Evolutionary conservation across 2,329 filamentous ascomycete species (phyloP).

Genomic region (Metarhizium humberi): DNA sequence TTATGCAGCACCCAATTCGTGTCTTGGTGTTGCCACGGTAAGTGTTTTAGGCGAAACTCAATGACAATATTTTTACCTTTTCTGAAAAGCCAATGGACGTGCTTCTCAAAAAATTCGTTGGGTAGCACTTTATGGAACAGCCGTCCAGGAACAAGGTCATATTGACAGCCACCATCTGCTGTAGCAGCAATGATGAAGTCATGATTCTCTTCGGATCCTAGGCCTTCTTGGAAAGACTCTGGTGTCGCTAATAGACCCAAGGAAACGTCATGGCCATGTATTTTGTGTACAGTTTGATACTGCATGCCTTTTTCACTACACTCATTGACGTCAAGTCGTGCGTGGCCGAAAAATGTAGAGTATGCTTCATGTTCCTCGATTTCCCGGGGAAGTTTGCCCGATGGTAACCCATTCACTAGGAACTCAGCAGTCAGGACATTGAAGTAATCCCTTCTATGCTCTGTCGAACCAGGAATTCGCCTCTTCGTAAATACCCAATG

Average conservation of each 20-base stretch:
- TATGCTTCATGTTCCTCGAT: slow-evolving; percentile 35
- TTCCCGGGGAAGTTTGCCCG: slow-evolving; percentile 33
- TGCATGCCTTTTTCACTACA: slow-evolving; percentile 26
- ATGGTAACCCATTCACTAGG: slow-evolving; percentile 39
- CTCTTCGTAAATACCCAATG: background rate
- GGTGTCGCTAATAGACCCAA: slow-evolving; percentile 14
- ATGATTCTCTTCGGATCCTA: background rate
- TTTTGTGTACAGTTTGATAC: slow-evolving; percentile 26
- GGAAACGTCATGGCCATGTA: slow-evolving; percentile 22
- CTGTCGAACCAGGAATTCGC: background rate
- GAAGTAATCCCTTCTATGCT: slow-evolving; percentile 25
- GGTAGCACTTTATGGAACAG: background rate
- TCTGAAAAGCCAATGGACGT: background rate
- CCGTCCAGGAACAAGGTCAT: background rate
- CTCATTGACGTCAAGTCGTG: slow-evolving; percentile 33
- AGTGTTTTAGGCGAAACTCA: background rate
- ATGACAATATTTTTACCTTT: background rate
- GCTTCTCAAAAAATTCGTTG: background rate
- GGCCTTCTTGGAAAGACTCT: slow-evolving; percentile 1
- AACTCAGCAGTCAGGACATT: slow-evolving; percentile 43
- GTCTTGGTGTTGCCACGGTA: background rate
- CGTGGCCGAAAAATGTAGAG: slow-evolving; percentile 30
- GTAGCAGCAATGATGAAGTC: background rate
- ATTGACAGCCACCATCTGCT: background rate
- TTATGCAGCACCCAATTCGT: background rate